Evolutionary conservation across 1,284 basidiomycete species (phyloP).

Genomic region (Laetiporus sulphureus): DNA sequence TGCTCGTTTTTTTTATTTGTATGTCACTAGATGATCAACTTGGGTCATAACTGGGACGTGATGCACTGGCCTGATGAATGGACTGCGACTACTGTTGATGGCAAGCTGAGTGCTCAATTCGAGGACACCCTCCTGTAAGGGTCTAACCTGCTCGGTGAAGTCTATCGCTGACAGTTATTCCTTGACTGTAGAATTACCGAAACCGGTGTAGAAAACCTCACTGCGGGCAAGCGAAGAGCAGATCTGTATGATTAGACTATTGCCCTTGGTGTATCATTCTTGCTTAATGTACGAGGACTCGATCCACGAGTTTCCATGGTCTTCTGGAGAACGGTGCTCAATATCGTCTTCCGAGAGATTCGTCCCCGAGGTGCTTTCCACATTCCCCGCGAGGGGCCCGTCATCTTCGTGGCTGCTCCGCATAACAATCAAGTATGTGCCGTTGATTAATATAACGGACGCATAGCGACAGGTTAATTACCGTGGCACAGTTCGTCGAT

Average conservation of each 20-base stretch:
- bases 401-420: conserved; percentile 97
- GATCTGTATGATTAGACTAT: conserved; percentile 28
- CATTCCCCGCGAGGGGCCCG: conserved; percentile 86
- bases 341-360: conserved; percentile 97
- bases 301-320: conserved; percentile 48
- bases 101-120: conserved; percentile 88
- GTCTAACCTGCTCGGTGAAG: neutral
- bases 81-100: conserved; percentile 91
- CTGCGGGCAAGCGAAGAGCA: conserved; percentile 46
- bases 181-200: conserved; percentile 71
- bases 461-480: conserved; percentile 8
- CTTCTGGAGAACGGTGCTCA: conserved; percentile 82
- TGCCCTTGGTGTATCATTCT: neutral
- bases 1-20: too few species aligned
- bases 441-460: neutral
- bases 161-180: conserved; percentile 1
- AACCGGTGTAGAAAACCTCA: conserved; percentile 85
- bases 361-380: conserved; percentile 93
- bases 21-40: conserved; percentile 90
- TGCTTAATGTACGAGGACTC: neutral
- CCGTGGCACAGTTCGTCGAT: conserved; percentile 81
- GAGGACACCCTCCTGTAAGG: conserved; percentile 88
- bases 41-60: conserved; percentile 67
- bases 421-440: conserved; percentile 86
- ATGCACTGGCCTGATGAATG: conserved; percentile 88